A percentile compares a stretch with the other conserved stretches of the same genome.
phyloP scores from a whole-genome alignment of 371 early-diverging fungal genomes.

The Sporodiniella umbellata region DNA sequence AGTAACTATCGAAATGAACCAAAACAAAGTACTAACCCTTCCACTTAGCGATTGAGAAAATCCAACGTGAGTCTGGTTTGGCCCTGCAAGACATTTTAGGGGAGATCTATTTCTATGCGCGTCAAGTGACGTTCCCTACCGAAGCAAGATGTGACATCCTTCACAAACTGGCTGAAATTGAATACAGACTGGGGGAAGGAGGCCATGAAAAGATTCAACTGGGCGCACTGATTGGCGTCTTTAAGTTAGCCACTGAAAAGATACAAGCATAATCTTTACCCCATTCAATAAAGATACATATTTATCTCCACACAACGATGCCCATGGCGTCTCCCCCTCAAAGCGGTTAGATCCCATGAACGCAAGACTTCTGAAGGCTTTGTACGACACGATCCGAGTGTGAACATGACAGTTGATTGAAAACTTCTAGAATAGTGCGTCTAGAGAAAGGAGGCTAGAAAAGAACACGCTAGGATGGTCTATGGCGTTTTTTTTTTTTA shows the following conservation, averaged over 20 bases:
- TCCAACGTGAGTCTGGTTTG: conserved; percentile 80
- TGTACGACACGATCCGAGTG: no score
- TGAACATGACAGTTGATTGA: no score
- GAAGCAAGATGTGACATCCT: conserved; percentile 63
- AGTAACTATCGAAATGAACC: conserved; percentile 41
- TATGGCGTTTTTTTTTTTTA: no score
- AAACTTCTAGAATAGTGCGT: no score
- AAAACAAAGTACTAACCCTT: background rate
- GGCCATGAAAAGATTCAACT: conserved; percentile 84
- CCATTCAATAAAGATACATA: no score
- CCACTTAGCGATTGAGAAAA: conserved; percentile 58
- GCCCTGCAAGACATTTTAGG: conserved; percentile 88
- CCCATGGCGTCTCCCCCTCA: no score
- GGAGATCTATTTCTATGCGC: conserved; percentile 64
- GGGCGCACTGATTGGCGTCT: conserved; percentile 74
- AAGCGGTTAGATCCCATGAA: no score
- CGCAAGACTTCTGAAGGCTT: no score
- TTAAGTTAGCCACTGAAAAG: conserved; percentile 54
- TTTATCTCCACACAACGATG: no score
- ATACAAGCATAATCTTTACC: background rate
- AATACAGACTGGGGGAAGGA: conserved; percentile 79
- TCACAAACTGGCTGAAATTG: conserved; percentile 84
- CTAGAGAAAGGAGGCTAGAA: no score
- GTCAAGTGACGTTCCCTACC: conserved; percentile 66
- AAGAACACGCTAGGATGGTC: no score